Percentiles rank a stretch among this genome's conserved stretches.
phyloP scores from a whole-genome alignment of 495 filamentous ascomycete species.

The Pyrenopolyporus hunteri region DNA sequence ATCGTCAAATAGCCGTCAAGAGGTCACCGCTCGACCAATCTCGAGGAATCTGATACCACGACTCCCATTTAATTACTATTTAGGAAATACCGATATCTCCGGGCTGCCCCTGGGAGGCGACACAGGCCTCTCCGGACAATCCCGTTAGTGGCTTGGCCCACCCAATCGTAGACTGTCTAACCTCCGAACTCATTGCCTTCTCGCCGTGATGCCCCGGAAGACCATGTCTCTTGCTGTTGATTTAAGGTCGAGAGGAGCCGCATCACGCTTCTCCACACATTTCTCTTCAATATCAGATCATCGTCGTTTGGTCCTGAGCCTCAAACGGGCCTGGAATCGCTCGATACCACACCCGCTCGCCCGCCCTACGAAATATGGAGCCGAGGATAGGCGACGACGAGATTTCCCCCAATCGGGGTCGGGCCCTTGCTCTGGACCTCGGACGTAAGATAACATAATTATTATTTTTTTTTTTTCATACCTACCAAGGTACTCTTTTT shows the following conservation, averaged over 20 bases:
- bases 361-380: conserved; percentile 11
- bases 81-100: conserved; percentile 35
- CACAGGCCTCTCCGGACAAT: conserved; percentile 32
- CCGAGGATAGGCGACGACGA: conserved; percentile 14
- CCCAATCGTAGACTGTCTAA: conserved; percentile 31
- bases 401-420: conserved; percentile 19
- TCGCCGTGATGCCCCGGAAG: conserved; percentile 38
- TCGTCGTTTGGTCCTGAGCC: conserved; percentile 29
- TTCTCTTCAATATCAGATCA: conserved; percentile 34
- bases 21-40: too few relatives aligned
- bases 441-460: conserved; percentile 32
- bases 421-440: conserved; percentile 19
- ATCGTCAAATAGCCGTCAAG: too few relatives aligned
- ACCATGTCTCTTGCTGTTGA: conserved; percentile 43
- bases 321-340: conserved; percentile 19
- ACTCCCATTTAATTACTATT: background rate
- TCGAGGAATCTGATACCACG: too few relatives aligned
- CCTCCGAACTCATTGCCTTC: conserved; percentile 31
- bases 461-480: background rate
- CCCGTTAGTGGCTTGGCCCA: conserved; percentile 40
- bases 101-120: conserved; percentile 7
- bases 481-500: too few relatives aligned
- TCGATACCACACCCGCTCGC: background rate
- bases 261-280: conserved; percentile 40
- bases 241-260: conserved; percentile 44